phyloP scores from a whole-genome alignment of 1,139 yeast genomes.

The Groenewaldozyma sp. region DNA sequence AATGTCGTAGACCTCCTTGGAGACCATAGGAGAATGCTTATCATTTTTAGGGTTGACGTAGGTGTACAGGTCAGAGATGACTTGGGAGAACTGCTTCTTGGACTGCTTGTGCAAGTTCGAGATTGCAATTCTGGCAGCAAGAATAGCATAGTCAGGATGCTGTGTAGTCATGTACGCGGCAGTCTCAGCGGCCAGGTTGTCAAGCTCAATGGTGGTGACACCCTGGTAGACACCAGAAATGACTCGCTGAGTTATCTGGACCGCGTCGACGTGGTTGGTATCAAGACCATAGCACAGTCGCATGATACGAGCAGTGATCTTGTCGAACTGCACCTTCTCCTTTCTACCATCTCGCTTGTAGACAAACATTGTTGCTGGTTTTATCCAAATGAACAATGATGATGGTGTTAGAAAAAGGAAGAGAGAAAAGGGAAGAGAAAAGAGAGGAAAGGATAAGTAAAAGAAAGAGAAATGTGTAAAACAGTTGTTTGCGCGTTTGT shows the following conservation, averaged over 20 bases:
- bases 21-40: constrained; percentile 71
- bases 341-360: constrained; percentile 66
- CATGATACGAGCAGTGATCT: constrained; percentile 56
- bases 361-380: constrained; percentile 38
- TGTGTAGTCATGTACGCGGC: constrained; percentile 95
- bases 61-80: constrained; percentile 58
- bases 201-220: constrained; percentile 87
- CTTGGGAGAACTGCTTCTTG: constrained; percentile 78
- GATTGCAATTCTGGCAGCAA: constrained; percentile 93
- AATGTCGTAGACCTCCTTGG: constrained; percentile 56
- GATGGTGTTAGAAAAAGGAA: background rate
- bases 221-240: constrained; percentile 92
- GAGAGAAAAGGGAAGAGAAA: background rate
- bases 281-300: constrained; percentile 77
- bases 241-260: constrained; percentile 79
- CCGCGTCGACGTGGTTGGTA: constrained; percentile 76
- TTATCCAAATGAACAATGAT: background rate
- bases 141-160: constrained; percentile 90
- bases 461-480: background rate
- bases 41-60: constrained; percentile 75
- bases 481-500: background rate
- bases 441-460: background rate
- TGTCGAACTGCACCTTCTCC: constrained; percentile 79
- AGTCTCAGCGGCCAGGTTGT: constrained; percentile 91
- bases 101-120: constrained; percentile 91